Conservation (phyloP, 2,329 filamentous ascomycete genomes). For the Cadophora malorum region DNA sequence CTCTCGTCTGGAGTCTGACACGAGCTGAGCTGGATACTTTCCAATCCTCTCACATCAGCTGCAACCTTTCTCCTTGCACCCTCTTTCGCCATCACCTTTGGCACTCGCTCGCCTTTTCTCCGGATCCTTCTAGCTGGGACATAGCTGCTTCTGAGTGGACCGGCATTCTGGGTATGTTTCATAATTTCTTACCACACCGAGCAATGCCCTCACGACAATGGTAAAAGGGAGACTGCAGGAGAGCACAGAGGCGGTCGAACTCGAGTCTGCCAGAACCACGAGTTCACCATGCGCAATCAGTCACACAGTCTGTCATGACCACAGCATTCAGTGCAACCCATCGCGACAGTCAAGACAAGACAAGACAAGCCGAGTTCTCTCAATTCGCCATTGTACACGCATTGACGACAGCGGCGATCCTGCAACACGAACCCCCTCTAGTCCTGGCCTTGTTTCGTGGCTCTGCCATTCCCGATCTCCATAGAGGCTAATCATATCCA, state of each 20-base stretch:
- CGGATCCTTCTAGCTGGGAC: slow-evolving; percentile 9
- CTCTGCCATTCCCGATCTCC: slow-evolving; percentile 17
- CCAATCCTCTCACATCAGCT: neutral
- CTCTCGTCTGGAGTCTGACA: neutral
- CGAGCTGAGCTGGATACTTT: neutral
- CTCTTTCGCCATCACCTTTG: neutral
- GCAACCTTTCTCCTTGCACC: neutral
- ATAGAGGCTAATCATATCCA: slow-evolving; percentile 26
- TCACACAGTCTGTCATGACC: slow-evolving; percentile 17
- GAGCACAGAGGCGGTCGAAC: neutral
- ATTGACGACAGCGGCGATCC: slow-evolving; percentile 28
- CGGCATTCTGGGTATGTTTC: slow-evolving; percentile 11
- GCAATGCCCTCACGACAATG: neutral
- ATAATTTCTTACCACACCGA: neutral
- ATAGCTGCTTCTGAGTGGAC: slow-evolving; percentile 4
- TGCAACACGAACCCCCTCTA: slow-evolving; percentile 22
- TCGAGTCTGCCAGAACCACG: slow-evolving; percentile 16
- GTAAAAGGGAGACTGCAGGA: slow-evolving; percentile 4
- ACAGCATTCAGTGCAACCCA: slow-evolving; percentile 20
- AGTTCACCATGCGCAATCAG: slow-evolving; percentile 28
- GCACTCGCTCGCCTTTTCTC: neutral
- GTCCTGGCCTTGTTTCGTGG: slow-evolving; percentile 24
- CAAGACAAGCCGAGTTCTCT: slow-evolving; percentile 13
- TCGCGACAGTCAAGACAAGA: neutral
- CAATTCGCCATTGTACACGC: slow-evolving; percentile 20